phyloP scores from a whole-genome alignment of 331 rosid species.

The Ulmus americana region DNA sequence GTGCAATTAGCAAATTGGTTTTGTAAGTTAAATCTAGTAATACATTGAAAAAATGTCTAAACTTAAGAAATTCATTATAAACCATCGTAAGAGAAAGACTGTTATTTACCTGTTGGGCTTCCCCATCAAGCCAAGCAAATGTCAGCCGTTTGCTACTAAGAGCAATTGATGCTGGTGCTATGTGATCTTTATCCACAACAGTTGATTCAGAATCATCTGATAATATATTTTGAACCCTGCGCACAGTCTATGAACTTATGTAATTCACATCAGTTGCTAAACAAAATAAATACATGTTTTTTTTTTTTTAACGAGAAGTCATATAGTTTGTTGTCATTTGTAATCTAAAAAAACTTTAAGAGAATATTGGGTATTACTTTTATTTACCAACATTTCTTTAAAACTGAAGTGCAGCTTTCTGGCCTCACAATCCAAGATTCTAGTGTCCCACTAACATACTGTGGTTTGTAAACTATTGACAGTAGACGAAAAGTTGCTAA shows the following conservation, averaged over 20 bases:
- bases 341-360: no score
- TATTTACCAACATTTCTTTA: no score
- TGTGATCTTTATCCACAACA: constrained; percentile 37
- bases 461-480: not conserved
- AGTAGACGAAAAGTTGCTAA: not conserved
- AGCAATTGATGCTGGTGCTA: constrained; percentile 53
- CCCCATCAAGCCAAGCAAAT: constrained; percentile 94
- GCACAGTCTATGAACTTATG: constrained; percentile 54
- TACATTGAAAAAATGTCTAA: no score
- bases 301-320: not conserved
- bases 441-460: not conserved
- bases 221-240: constrained; percentile 68
- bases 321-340: not conserved
- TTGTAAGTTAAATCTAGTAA: no score
- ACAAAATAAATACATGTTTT: constrained; percentile 5
- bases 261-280: constrained; percentile 33
- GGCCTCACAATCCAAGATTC: not conserved
- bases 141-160: constrained; percentile 57
- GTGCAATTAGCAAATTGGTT: not conserved
- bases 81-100: constrained; percentile 1
- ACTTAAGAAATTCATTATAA: no score
- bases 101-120: constrained; percentile 61
- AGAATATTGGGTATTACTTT: no score
- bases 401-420: no score
- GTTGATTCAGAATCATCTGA: constrained; percentile 37